phyloP scores from a whole-genome alignment of 2,329 filamentous ascomycete genomes.

The Paraphaeosphaeria sporulosa region DNA sequence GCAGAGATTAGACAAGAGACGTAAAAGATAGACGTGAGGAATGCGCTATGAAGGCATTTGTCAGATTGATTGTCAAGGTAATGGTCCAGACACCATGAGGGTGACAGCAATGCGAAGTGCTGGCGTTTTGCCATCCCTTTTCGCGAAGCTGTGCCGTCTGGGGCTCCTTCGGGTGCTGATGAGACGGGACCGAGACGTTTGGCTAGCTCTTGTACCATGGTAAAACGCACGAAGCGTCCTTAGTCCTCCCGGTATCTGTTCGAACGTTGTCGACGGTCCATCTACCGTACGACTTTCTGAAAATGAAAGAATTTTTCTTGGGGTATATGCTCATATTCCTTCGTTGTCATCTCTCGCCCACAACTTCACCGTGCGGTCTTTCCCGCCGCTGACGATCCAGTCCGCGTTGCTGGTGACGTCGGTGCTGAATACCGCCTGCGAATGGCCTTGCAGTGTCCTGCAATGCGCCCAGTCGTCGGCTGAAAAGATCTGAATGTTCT shows the following conservation, averaged over 20 bases:
- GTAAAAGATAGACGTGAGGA: background rate
- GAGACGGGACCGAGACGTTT: background rate
- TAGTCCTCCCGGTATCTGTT: background rate
- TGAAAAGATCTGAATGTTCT: conserved; percentile 93
- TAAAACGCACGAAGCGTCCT: background rate
- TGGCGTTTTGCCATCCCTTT: background rate
- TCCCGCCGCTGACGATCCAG: conserved; percentile 94
- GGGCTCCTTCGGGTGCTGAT: background rate
- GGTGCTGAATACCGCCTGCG: conserved; percentile 87
- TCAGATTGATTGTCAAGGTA: background rate
- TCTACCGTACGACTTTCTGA: background rate
- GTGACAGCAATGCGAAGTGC: background rate
- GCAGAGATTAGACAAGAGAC: background rate
- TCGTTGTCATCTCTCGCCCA: conserved; percentile 78
- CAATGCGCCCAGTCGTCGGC: conserved; percentile 94
- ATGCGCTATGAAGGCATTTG: background rate
- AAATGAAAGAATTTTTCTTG: background rate
- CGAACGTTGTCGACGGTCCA: background rate
- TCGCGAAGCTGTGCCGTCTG: background rate
- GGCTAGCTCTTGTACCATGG: background rate
- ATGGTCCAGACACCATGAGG: background rate
- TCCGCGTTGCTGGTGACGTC: conserved; percentile 85
- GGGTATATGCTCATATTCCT: conserved; percentile 37
- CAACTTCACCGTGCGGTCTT: conserved; percentile 93
- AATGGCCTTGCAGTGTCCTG: conserved; percentile 88